Evolutionary conservation across 768 basidiomycete genomes (phyloP).

Genomic region (Boletus rufocinnamomeus): DNA sequence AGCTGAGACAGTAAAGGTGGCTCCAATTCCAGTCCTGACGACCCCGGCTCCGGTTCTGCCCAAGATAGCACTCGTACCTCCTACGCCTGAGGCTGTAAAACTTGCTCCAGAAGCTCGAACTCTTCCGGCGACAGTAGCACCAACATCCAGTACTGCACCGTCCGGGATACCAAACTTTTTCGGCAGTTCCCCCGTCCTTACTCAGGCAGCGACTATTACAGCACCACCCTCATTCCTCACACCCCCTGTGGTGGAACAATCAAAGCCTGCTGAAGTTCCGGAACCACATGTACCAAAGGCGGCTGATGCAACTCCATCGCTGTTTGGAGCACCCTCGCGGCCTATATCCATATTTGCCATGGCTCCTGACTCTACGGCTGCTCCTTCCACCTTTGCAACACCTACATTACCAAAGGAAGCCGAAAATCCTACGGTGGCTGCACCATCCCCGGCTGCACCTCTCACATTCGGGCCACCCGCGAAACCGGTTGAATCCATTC

Average conservation of each 20-base stretch:
- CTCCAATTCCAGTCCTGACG: constrained; percentile 18
- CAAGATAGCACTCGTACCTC: constrained; percentile 27
- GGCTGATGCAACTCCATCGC: constrained; percentile 8
- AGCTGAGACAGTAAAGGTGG: constrained; percentile 17
- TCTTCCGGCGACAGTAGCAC: constrained; percentile 6
- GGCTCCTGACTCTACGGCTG: constrained; percentile 3
- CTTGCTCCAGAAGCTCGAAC: constrained; percentile 13
- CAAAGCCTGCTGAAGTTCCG: constrained; percentile 6
- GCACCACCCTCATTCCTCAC: constrained; percentile 28
- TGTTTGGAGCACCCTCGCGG: constrained; percentile 15
- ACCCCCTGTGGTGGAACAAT: constrained; percentile 13
- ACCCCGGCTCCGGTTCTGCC: constrained; percentile 18
- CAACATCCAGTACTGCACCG: constrained; percentile 3
- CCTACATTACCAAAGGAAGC: constrained; percentile 19
- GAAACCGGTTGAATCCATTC: constrained; percentile 24
- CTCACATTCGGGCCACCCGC: constrained; percentile 34
- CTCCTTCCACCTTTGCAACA: constrained; percentile 10
- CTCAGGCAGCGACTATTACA: constrained; percentile 36
- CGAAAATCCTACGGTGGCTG: constrained; percentile 16
- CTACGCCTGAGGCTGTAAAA: constrained; percentile 29
- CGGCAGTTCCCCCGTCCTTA: constrained; percentile 48
- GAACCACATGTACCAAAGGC: constrained; percentile 7
- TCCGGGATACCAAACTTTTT: constrained; percentile 65
- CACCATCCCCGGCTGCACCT: constrained; percentile 16
- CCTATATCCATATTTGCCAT: constrained; percentile 8